Conservation (phyloP, 306 rosid genomes). For the Fragaria vesca region DNA sequence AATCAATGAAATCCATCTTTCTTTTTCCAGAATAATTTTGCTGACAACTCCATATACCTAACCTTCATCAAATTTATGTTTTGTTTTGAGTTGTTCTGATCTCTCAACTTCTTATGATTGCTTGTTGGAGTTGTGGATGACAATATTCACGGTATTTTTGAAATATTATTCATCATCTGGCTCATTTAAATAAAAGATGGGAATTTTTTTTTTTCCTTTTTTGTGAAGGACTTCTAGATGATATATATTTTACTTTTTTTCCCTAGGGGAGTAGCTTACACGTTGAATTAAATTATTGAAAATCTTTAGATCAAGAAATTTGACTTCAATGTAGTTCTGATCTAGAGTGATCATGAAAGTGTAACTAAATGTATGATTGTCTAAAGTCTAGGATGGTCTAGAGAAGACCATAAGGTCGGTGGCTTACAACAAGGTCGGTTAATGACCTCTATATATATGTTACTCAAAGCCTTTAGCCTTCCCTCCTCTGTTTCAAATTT, state of each 20-base stretch:
- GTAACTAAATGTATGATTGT: too few relatives aligned
- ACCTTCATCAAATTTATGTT: conserved; percentile 2
- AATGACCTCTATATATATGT: too few relatives aligned
- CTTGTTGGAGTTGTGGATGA: neutral
- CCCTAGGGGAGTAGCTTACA: neutral
- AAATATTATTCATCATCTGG: neutral
- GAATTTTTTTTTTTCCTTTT: neutral
- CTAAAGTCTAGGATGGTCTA: too few relatives aligned
- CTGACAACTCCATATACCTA: neutral
- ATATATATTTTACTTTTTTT: neutral
- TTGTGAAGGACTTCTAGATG: neutral
- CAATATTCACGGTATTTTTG: neutral
- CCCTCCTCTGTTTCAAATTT: too few relatives aligned
- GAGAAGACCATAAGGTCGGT: too few relatives aligned
- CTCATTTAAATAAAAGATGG: neutral
- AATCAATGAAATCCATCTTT: neutral
- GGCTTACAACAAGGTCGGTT: too few relatives aligned
- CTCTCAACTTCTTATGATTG: conserved; percentile 1
- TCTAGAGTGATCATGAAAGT: too few relatives aligned
- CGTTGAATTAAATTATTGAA: neutral
- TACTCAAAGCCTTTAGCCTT: too few relatives aligned
- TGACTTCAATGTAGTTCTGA: neutral
- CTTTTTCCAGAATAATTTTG: neutral
- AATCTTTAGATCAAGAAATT: conserved; percentile 3
- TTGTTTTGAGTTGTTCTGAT: conserved; percentile 9